A percentile compares a stretch with the other conserved stretches of the same genome.
phyloP scores from a whole-genome alignment of 1,139 yeast species.

The Suhomyces choctaworum region DNA sequence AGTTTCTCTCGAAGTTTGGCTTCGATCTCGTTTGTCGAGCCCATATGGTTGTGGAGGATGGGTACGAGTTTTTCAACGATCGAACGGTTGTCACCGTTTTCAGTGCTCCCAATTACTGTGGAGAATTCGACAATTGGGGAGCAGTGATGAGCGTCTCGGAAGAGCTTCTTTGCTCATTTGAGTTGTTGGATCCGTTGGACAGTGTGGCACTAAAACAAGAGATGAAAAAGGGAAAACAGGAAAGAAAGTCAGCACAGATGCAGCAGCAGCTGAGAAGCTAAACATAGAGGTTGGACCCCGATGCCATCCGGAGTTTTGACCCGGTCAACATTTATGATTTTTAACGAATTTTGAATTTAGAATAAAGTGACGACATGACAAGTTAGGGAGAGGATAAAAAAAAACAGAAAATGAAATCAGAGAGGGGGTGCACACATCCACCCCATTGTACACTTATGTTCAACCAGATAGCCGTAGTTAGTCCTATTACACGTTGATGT shows the following conservation, averaged over 20 bases:
- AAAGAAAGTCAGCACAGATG: conserved; percentile 59
- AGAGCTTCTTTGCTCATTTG: conserved; percentile 88
- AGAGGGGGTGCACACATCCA: no score
- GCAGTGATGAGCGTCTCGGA: conserved; percentile 98
- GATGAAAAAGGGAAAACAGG: conserved; percentile 83
- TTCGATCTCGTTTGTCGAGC: conserved; percentile 96
- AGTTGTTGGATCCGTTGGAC: conserved; percentile 89
- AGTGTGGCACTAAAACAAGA: conserved; percentile 90
- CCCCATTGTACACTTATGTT: no score
- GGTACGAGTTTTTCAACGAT: conserved; percentile 95
- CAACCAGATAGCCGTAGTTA: no score
- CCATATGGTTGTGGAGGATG: conserved; percentile 98
- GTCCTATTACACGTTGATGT: no score
- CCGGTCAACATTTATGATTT: conserved; percentile 3
- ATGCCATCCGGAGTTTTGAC: no score
- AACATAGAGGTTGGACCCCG: conserved; percentile 3
- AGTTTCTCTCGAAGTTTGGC: conserved; percentile 81
- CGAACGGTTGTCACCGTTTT: conserved; percentile 92
- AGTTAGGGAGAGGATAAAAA: no score
- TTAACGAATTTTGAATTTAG: conserved; percentile 4
- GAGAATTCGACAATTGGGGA: conserved; percentile 98
- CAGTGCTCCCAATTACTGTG: conserved; percentile 96
- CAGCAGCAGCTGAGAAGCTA: conserved; percentile 18
- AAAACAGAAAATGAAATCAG: background rate
- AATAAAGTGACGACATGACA: no score